These are phyloP conservation scores for Pontederia crassipes DNA, from an alignment of 176 grass and related monocot species.

Conservation along the genomic window DNA sequence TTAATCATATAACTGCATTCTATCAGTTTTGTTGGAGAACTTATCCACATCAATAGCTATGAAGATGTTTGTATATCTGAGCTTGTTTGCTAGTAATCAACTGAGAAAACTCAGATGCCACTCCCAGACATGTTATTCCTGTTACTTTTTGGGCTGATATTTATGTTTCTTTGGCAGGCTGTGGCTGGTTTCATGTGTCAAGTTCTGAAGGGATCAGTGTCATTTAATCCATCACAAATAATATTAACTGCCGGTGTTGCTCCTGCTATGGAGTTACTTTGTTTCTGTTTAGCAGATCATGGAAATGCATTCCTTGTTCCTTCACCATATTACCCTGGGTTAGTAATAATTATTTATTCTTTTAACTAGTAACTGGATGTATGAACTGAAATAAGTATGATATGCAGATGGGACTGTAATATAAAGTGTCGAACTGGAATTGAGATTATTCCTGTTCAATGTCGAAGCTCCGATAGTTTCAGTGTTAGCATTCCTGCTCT, in stretches of 20 bases:
- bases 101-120: neutral
- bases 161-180: slow-evolving; percentile 44
- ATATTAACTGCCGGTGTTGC: slow-evolving; percentile 78
- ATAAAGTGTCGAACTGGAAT: slow-evolving; percentile 77
- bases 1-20: no score
- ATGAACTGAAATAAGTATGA: neutral
- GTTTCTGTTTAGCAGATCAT: slow-evolving; percentile 82
- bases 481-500: slow-evolving; percentile 67
- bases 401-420: slow-evolving; percentile 78
- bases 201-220: slow-evolving; percentile 56
- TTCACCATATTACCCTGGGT: slow-evolving; percentile 97
- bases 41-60: no score
- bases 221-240: slow-evolving; percentile 74
- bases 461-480: slow-evolving; percentile 82
- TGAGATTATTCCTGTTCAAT: slow-evolving; percentile 90
- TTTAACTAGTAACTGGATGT: no score
- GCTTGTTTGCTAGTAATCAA: neutral
- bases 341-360: slow-evolving; percentile 2
- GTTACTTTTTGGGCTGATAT: neutral
- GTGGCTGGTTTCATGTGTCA: slow-evolving; percentile 79
- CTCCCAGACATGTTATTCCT: neutral
- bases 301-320: slow-evolving; percentile 98
- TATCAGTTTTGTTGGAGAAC: no score
- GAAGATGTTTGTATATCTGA: neutral
- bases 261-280: slow-evolving; percentile 83